phyloP scores from a whole-genome alignment of 768 basidiomycete species.

The Xerocomellus dryophilus region DNA sequence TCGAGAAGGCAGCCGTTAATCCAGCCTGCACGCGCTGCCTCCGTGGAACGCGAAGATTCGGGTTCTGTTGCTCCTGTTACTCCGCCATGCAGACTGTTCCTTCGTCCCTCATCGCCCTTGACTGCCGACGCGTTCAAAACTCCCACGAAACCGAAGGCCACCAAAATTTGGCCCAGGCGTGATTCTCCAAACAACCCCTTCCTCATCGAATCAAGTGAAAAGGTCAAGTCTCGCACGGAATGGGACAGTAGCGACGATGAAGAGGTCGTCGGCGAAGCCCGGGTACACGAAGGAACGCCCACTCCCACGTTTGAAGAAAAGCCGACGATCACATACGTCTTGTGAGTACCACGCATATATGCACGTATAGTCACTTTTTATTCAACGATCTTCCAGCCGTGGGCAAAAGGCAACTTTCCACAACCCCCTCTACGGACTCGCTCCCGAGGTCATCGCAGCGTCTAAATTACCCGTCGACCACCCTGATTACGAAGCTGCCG shows the following conservation, averaged over 20 bases:
- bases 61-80: constrained; percentile 23
- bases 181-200: constrained; percentile 77
- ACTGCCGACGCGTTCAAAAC: constrained; percentile 30
- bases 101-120: constrained; percentile 21
- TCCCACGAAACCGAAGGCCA: constrained; percentile 40
- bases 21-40: constrained; percentile 27
- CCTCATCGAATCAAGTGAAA: constrained; percentile 39
- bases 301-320: constrained; percentile 45
- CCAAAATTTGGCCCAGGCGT: constrained; percentile 38
- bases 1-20: constrained; percentile 48
- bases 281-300: constrained; percentile 38
- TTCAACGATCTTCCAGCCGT: constrained; percentile 46
- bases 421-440: constrained; percentile 59
- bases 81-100: constrained; percentile 22
- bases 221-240: constrained; percentile 18
- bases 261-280: constrained; percentile 33
- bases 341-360: constrained; percentile 45
- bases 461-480: constrained; percentile 58
- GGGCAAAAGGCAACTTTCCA: constrained; percentile 60
- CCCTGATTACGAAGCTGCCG: constrained; percentile 61
- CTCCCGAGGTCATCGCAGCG: constrained; percentile 38
- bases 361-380: not conserved
- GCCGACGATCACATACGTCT: constrained; percentile 67
- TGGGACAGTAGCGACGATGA: constrained; percentile 37
- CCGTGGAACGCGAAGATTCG: constrained; percentile 18